Conservation (phyloP, 164 flowering plant genomes). For the Kingdonia uniflora region DNA sequence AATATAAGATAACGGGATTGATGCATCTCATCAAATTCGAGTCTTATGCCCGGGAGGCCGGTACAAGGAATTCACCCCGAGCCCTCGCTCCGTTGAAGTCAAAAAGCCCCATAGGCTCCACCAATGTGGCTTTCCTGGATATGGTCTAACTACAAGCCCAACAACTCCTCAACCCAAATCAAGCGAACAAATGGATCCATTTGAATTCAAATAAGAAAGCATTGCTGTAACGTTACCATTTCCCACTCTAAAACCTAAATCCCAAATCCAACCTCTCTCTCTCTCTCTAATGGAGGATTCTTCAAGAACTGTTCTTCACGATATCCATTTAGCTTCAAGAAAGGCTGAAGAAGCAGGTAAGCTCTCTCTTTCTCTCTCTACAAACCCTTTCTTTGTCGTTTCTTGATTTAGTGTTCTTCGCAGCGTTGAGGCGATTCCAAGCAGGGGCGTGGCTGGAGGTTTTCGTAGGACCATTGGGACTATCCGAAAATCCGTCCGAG, state of each 20-base stretch:
- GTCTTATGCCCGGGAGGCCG: too few species aligned
- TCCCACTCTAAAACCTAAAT: conserved; percentile 19
- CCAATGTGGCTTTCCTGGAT: too few species aligned
- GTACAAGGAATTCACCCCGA: too few species aligned
- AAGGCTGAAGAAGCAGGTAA: conserved; percentile 85
- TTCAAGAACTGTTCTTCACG: conserved; percentile 28
- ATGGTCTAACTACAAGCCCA: too few species aligned
- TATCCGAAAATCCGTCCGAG: conserved; percentile 62
- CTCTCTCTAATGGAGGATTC: conserved; percentile 33
- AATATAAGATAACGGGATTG: too few species aligned
- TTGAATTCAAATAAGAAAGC: conserved; percentile 33
- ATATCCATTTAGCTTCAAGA: conserved; percentile 64
- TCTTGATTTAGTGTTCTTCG: neutral
- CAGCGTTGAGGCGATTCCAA: conserved; percentile 64
- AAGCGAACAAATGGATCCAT: too few species aligned
- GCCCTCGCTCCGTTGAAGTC: too few species aligned
- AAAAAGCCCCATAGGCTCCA: too few species aligned
- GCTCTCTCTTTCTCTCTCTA: neutral
- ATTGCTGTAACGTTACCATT: conserved; percentile 32
- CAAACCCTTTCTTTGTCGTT: neutral
- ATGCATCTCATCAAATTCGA: too few species aligned
- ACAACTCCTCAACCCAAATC: too few species aligned
- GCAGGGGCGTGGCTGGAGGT: conserved; percentile 71
- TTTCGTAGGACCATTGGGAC: conserved; percentile 56
- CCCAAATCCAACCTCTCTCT: conserved; percentile 7